A percentile compares a stretch with the other conserved stretches of the same genome.
Conservation (phyloP, 2,329 filamentous ascomycete species). For the Ophiostoma perfectum region DNA sequence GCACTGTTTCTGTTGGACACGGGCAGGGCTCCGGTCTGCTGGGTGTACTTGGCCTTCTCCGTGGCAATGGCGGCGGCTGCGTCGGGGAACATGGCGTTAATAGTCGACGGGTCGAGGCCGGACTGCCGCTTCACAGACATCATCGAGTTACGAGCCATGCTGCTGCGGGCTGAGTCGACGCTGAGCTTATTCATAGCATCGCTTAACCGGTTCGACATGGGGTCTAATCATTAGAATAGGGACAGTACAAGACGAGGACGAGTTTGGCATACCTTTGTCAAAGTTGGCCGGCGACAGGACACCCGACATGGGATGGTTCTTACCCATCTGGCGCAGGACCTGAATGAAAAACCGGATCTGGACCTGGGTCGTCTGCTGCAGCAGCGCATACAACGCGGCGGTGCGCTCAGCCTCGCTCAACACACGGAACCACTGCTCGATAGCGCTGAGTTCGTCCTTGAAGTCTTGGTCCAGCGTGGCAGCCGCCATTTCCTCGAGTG, state of each 20-base stretch:
- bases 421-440: slow-evolving; percentile 99
- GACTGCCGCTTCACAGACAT: slow-evolving; percentile 87
- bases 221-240: slow-evolving; percentile 52
- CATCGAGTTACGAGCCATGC: slow-evolving; percentile 72
- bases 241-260: background rate
- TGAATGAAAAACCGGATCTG: slow-evolving; percentile 99
- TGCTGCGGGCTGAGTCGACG: slow-evolving; percentile 81
- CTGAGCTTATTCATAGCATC: slow-evolving; percentile 96
- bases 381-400: slow-evolving; percentile 85
- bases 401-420: slow-evolving; percentile 95
- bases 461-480: slow-evolving; percentile 99
- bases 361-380: slow-evolving; percentile 98
- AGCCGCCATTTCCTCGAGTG: slow-evolving; percentile 96
- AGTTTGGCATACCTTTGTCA: slow-evolving; percentile 66
- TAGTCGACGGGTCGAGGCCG: slow-evolving; percentile 84
- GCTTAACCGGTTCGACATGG: slow-evolving; percentile 91
- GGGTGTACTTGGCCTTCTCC: slow-evolving; percentile 95
- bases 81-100: slow-evolving; percentile 99
- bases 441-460: slow-evolving; percentile 97
- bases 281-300: slow-evolving; percentile 92
- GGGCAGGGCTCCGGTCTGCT: slow-evolving; percentile 84
- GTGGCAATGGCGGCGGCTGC: slow-evolving; percentile 97
- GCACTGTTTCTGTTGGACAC: slow-evolving; percentile 90
- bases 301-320: slow-evolving; percentile 94
- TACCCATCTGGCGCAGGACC: slow-evolving; percentile 97